A percentile compares a stretch with the other conserved stretches of the same genome.
Evolutionary conservation across 1,284 basidiomycete species (phyloP).

Genomic region (Rhodotorula sp.): DNA sequence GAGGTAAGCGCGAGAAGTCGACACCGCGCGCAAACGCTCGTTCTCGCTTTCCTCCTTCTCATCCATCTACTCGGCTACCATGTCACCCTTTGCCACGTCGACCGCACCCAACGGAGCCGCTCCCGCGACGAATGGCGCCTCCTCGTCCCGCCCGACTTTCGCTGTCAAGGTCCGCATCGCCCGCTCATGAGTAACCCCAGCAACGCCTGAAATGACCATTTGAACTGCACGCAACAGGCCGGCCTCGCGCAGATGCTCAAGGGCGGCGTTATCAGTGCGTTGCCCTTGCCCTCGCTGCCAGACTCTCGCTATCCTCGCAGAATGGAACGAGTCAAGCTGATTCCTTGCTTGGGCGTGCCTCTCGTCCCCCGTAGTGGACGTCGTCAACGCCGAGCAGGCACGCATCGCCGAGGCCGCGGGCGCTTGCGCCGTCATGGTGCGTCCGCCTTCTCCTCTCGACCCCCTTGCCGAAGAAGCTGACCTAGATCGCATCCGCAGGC

Average conservation of each 20-base stretch:
- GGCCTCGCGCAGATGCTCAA: slow-evolving; percentile 89
- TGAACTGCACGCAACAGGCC: slow-evolving; percentile 16
- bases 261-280: slow-evolving; percentile 73
- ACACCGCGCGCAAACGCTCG: not conserved
- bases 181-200: not conserved
- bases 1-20: too few species aligned
- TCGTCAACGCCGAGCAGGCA: slow-evolving; percentile 79
- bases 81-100: not conserved
- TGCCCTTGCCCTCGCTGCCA: not conserved
- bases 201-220: not conserved
- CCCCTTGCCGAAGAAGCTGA: not conserved
- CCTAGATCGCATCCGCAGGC: slow-evolving; percentile 36
- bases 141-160: slow-evolving; percentile 32
- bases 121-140: slow-evolving; percentile 3
- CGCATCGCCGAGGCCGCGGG: slow-evolving; percentile 97
- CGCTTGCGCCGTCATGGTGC: slow-evolving; percentile 97
- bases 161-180: slow-evolving; percentile 40
- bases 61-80: not conserved
- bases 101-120: not conserved
- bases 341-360: not conserved
- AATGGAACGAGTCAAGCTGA: not conserved
- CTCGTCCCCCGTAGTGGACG: slow-evolving; percentile 42
- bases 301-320: not conserved
- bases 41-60: not conserved
- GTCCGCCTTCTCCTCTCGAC: not conserved